Evolutionary conservation across 306 rosid species (phyloP), one percentile per base, ranked within the genome.

Genomic region (Vigna mungo): DNA sequence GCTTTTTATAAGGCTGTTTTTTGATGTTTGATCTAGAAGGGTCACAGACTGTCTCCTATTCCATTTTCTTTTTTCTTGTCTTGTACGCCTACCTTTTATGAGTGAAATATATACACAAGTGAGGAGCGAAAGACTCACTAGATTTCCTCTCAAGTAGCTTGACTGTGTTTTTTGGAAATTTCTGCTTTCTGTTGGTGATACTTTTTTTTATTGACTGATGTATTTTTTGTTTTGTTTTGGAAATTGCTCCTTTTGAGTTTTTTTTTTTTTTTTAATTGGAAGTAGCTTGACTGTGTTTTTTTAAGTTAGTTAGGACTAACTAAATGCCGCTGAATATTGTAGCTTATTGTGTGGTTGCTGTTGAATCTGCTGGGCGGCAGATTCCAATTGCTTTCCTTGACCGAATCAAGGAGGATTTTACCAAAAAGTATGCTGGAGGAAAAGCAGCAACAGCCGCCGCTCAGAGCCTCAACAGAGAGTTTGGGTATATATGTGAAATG

Each of bases 341-440:
- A 93, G 98, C 96, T 47, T 93, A 91, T 78, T 89, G 98, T 81
- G 98, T 91, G 32, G 98, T 91, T 47, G 98, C 98, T 4, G 88
- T 88, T 53, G 97, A 93, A 76, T 86, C 97, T 49, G 74, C 78
- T 78, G 98, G 98, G 74, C 81, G 96, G 61, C 97, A 91, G 87
- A 68, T 86, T 77, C 98, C 98, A 20, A 85, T 93, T 68, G 97
- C 97, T 46, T 93, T 88, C 81, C 98, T 93, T 20, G 98, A 93
- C 82, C 86, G 97, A 17, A 54, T 91, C 87, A 89, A 91, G 87
- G 98, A 93, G 41, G 98, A 91, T 21, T 93, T 93, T 76, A 72
- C 83, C 84, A 85, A 91, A 78, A 91, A 84, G 85, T 91, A 93
- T 84, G 89, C 89, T 34, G 97, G 96, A 55, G 98, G 96, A 61